Percentiles rank a stretch among this genome's conserved stretches.
phyloP scores from a whole-genome alignment of 495 filamentous ascomycete genomes.

The Haplographium delicatum region DNA sequence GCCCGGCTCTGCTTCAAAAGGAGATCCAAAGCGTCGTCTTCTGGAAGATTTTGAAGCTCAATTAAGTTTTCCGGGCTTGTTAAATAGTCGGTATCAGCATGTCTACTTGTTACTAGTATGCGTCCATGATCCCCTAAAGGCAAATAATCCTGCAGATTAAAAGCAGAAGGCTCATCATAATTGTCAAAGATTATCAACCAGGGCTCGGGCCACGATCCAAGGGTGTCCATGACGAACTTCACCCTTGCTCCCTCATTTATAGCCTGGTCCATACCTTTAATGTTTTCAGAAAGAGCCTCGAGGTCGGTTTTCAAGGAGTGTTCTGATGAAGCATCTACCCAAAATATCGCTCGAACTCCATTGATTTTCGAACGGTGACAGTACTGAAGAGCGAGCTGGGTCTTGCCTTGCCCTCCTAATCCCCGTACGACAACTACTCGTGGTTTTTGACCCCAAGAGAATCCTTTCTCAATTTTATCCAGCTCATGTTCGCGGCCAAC shows the following conservation, averaged over 20 bases:
- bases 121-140: conserved; percentile 10
- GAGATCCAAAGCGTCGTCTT: conserved; percentile 25
- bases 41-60: conserved; percentile 5
- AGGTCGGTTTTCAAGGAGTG: conserved; percentile 10
- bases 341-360: conserved; percentile 26
- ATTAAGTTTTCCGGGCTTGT: not conserved
- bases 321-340: conserved; percentile 27
- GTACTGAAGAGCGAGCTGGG: conserved; percentile 30
- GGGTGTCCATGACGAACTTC: conserved; percentile 20
- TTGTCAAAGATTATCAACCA: conserved; percentile 34
- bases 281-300: not conserved
- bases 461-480: not conserved
- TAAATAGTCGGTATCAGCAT: conserved; percentile 10
- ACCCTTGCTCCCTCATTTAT: conserved; percentile 3
- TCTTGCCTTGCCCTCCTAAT: conserved; percentile 33
- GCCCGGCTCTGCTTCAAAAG: conserved; percentile 13
- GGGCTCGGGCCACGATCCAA: conserved; percentile 13
- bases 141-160: conserved; percentile 17
- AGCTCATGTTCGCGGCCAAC: conserved; percentile 6
- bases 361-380: conserved; percentile 16
- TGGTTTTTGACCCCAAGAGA: not conserved
- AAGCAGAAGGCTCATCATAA: conserved; percentile 14
- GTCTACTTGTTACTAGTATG: conserved; percentile 26
- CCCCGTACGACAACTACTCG: conserved; percentile 23
- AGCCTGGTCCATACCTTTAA: not conserved